phyloP scores from a whole-genome alignment of 768 basidiomycete genomes.

The Paxillus ammoniavirescens region DNA sequence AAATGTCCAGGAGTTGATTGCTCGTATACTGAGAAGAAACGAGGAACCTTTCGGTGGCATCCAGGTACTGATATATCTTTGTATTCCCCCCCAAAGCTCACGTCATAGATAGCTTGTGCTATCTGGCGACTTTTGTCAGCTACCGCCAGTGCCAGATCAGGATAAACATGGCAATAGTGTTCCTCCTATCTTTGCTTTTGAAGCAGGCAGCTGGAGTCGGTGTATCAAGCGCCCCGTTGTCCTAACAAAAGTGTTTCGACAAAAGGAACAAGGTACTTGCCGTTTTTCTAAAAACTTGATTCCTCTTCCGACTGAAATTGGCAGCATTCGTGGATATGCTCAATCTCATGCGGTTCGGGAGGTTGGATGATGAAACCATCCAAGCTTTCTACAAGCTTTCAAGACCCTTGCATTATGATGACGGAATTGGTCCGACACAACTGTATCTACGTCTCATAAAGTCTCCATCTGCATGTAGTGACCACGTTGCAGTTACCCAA shows the following conservation, averaged over 20 bases:
- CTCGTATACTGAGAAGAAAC: constrained; percentile 50
- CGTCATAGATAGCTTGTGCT: constrained; percentile 58
- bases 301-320: neutral
- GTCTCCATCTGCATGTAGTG: neutral
- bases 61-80: constrained; percentile 49
- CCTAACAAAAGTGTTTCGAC: constrained; percentile 80
- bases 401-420: constrained; percentile 58
- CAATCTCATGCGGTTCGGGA: constrained; percentile 83
- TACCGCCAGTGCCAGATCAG: constrained; percentile 72
- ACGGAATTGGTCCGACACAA: constrained; percentile 81
- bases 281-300: neutral
- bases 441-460: constrained; percentile 45
- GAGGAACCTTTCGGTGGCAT: constrained; percentile 79
- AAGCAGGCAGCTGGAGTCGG: constrained; percentile 67
- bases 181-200: constrained; percentile 70
- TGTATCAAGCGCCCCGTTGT: constrained; percentile 58
- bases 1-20: constrained; percentile 55
- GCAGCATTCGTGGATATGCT: constrained; percentile 80
- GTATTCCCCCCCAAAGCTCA: neutral
- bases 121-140: constrained; percentile 89
- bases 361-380: constrained; percentile 42
- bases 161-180: constrained; percentile 47
- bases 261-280: constrained; percentile 70
- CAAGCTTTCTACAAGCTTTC: constrained; percentile 54
- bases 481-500: constrained; percentile 54